These are phyloP conservation scores for Apiotrichum veenhuisii DNA, from an alignment of 1,284 basidiomycete genomes.

Conservation along the genomic window DNA sequence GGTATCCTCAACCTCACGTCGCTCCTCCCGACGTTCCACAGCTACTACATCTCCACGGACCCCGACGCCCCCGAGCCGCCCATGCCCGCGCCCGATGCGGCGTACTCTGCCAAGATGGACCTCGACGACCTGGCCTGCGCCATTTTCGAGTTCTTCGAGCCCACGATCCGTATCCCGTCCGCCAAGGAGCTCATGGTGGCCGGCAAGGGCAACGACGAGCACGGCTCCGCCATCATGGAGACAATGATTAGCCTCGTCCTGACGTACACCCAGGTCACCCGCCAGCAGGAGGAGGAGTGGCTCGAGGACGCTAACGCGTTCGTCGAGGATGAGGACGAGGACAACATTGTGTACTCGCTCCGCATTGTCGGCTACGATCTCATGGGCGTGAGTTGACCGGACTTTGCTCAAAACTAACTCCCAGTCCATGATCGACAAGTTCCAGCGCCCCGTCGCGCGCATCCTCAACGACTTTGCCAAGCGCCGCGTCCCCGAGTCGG, in stretches of 20 bases:
- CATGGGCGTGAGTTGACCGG: constrained; percentile 59
- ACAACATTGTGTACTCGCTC: constrained; percentile 73
- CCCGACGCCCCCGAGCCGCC: constrained; percentile 54
- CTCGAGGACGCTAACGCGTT: constrained; percentile 82
- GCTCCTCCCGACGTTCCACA: constrained; percentile 63
- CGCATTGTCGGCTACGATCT: constrained; percentile 81
- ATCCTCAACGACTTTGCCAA: constrained; percentile 62
- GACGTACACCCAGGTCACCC: constrained; percentile 78
- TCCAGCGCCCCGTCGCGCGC: constrained; percentile 57
- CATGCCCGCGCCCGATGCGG: constrained; percentile 63
- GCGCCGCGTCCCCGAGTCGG: constrained; percentile 43
- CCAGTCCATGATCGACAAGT: constrained; percentile 69
- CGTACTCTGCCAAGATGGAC: constrained; percentile 63
- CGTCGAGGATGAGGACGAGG: constrained; percentile 91
- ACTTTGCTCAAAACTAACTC: neutral
- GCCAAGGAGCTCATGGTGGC: constrained; percentile 21
- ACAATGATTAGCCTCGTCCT: constrained; percentile 62
- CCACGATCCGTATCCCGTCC: constrained; percentile 52
- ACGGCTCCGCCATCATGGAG: constrained; percentile 53
- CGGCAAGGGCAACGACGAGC: constrained; percentile 26
- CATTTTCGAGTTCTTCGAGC: constrained; percentile 76
- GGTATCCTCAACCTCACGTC: constrained; percentile 64
- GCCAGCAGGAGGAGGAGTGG: constrained; percentile 82
- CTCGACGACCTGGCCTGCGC: constrained; percentile 65
- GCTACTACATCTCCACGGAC: constrained; percentile 60